These are phyloP conservation scores for Poterioochromonas sp. DNA, from an alignment of 352 stramenopile species.

Conservation along the genomic window DNA sequence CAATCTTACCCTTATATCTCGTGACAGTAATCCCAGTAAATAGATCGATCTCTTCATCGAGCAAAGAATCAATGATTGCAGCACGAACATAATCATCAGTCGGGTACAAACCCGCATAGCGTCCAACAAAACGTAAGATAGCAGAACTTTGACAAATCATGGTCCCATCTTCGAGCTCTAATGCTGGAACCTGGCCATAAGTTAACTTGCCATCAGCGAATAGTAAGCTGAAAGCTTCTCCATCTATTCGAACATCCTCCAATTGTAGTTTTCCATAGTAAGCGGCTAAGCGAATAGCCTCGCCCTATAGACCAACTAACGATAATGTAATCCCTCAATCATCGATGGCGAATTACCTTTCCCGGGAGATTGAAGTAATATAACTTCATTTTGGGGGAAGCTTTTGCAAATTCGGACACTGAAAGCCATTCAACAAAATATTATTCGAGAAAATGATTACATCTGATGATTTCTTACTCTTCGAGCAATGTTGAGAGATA, in stretches of 20 bases:
- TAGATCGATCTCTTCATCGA: conserved; percentile 17
- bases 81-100: conserved; percentile 10
- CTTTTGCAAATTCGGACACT: no score
- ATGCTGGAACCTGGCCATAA: conserved; percentile 13
- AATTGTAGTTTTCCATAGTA: background rate
- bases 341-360: no score
- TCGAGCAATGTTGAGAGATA: no score
- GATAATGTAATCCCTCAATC: no score
- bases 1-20: background rate
- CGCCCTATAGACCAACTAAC: no score
- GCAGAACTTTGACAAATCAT: conserved; percentile 18
- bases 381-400: no score
- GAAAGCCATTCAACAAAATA: no score
- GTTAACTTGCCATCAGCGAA: background rate
- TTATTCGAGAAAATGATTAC: no score
- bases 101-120: background rate
- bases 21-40: background rate
- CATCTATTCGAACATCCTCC: conserved; percentile 2
- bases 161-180: background rate
- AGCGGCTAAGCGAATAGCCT: conserved; percentile 12
- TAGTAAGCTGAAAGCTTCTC: background rate
- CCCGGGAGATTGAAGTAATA: conserved; percentile 26
- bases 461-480: no score
- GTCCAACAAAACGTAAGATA: conserved; percentile 23
- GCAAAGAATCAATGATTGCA: background rate